Base-by-base conservation (phyloP, 2,329 filamentous ascomycete genomes). In the Monosporascus sp. region DNA sequence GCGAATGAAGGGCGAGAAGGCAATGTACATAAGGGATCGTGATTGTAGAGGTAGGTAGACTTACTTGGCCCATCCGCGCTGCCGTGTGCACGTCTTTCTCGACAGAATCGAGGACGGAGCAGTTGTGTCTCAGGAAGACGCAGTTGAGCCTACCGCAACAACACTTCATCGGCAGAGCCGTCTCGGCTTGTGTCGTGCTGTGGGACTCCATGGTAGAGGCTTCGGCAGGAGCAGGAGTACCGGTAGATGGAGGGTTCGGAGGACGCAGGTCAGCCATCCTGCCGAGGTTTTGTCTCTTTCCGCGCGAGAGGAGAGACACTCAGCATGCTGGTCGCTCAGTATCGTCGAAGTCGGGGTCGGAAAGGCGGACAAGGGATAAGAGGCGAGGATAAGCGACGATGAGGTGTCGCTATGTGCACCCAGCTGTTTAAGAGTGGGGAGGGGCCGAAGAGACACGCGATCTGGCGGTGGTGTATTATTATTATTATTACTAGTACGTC, bases 21-120 rank as follows among this genome's bases (percentile, higher is more conserved):
- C 39, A 44, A 51, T 36, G 50, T 14, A 51, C 39, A 52, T 22
- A 46, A 31, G 47, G 52, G 44, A 20, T 18, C 57, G 41, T 50
- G 48, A 48, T 37, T 25, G 49, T 62, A 60, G 61, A 65, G 65
- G 63, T 62, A 50, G 51, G 57, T 57, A 54, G 59, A 83, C 89
- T 68, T 86, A 97, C 93, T 88, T 97, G 89, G 60, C 94, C 94
- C 63, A 97, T 81, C 68, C 88, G 82, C 48, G 91, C 94, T 41
- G 94, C 94, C 50, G 84, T 90, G 63, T 86, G 85, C 51, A 97
- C 88, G 73, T 97, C 90, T 63, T 86, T 88, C 72, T 97, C 93
- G 59, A 97, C 80, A 56, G 83, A 86, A 62, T 90, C 85, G 47
- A 97, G 78, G 57, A 90, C 79, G 46, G 81, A 79, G 69, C 85